A percentile compares a stretch with the other conserved stretches of the same genome.
phyloP scores from a whole-genome alignment of 495 filamentous ascomycete genomes.

The Neurospora sp. region DNA sequence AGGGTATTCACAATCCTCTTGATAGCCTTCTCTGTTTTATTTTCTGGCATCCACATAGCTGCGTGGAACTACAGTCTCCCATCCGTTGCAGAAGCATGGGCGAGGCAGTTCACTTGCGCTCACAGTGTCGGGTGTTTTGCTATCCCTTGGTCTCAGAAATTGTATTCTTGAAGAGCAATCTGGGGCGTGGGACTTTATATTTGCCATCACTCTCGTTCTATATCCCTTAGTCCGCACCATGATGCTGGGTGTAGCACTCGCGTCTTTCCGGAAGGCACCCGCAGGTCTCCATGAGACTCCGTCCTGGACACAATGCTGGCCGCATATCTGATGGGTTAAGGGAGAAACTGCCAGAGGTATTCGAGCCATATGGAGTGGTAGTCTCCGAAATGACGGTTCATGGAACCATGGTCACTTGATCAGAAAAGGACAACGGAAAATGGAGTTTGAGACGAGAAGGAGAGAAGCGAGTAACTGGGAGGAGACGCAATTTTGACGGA shows the following conservation, averaged over 20 bases:
- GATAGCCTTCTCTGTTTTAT: background rate
- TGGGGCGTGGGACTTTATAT: too few relatives aligned
- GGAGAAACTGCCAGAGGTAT: background rate
- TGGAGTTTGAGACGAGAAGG: background rate
- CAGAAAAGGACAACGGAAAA: background rate
- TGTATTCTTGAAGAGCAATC: too few relatives aligned
- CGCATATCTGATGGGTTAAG: background rate
- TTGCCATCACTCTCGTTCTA: background rate
- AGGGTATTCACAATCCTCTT: background rate
- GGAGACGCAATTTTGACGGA: background rate
- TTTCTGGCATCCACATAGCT: background rate
- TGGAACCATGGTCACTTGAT: background rate
- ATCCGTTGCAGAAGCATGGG: background rate
- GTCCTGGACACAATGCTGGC: background rate
- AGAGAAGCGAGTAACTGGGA: background rate
- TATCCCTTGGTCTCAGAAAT: too few relatives aligned
- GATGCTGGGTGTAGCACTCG: fast-evolving
- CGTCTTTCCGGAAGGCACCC: background rate
- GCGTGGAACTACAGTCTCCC: background rate
- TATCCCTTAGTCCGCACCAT: background rate
- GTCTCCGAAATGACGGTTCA: background rate
- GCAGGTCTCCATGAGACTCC: background rate
- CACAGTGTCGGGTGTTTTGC: background rate
- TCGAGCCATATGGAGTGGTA: background rate
- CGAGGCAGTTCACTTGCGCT: background rate